phyloP scores from a whole-genome alignment of 306 rosid genomes.

The Glycine latifolia region DNA sequence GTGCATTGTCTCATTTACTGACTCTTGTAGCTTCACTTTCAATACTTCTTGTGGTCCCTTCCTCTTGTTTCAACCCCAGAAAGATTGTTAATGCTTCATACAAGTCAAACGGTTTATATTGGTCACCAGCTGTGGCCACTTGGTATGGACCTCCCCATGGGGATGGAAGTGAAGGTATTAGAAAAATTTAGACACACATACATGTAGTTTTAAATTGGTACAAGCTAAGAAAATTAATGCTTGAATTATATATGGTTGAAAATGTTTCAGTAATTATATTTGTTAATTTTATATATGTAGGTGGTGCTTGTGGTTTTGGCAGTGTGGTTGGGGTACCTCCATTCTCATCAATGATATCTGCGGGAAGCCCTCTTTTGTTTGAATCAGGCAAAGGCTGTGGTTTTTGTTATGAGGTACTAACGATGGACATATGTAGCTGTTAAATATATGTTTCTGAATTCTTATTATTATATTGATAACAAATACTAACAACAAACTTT shows the following conservation, averaged over 20 bases:
- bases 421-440: background rate
- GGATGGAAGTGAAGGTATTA: constrained; percentile 67
- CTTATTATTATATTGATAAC: too few species aligned
- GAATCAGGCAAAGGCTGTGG: constrained; percentile 80
- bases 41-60: constrained; percentile 47
- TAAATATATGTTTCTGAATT: background rate
- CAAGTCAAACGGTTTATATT: constrained; percentile 38
- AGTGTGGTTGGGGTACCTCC: constrained; percentile 62
- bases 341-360: constrained; percentile 65
- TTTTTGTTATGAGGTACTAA: constrained; percentile 72
- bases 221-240: background rate
- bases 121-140: constrained; percentile 63
- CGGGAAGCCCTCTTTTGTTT: constrained; percentile 69
- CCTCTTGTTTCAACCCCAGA: constrained; percentile 52
- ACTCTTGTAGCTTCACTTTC: constrained; percentile 22
- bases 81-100: constrained; percentile 46
- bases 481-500: too few species aligned
- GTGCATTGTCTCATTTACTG: constrained; percentile 1
- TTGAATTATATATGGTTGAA: background rate
- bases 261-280: background rate
- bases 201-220: background rate
- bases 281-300: constrained; percentile 38
- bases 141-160: constrained; percentile 69
- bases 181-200: background rate
- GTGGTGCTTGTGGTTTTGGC: constrained; percentile 85